Base-by-base conservation (phyloP, 495 filamentous ascomycete species). In the Penicillium macrosclerotiorum region DNA sequence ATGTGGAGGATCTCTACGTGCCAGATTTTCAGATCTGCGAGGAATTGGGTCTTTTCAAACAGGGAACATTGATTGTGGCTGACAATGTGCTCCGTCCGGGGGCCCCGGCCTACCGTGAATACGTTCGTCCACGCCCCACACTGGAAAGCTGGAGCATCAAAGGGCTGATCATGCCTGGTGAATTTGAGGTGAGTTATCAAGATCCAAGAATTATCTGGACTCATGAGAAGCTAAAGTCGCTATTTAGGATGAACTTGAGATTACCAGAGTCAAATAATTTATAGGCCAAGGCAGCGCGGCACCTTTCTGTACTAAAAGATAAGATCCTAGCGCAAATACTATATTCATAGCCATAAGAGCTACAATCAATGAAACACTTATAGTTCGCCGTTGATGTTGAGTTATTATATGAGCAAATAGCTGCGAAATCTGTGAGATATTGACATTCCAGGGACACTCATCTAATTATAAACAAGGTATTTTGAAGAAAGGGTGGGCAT, bases 401-500 rank as follows among this genome's bases (percentile, higher is more conserved):
- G n/a, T n/a, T n/a, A n/a, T n/a, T n/a, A n/a, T n/a, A n/a, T n/a
- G n/a, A n/a, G n/a, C n/a, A n/a, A n/a, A n/a, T n/a, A n/a, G n/a
- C n/a, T n/a, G n/a, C n/a, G n/a, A n/a, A 9, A 23, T n/a, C 42
- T 16, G 23, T 9, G 27, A 16, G 44, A 47, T 51, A 52, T 48
- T 36, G 53, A 52, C 44, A 51, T 45, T 51, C 30, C 26, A 47
- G 47, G n/a, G n/a, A 18, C 14, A 40, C 20, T 55, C 48, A 56
- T 52, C 40, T 52, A 52, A 55, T 55, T 59, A 59, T 58, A 49
- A 59, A 59, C 47, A 52, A 36, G 39, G 12, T 54, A 54, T 45
- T 42, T 42, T 31, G 38, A 40, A 33, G n/a, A 37, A 33, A 37
- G 3, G 17, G 24, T 5, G 35, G 42, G 35, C 19, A 45, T 31